Percentiles rank a stretch among this genome's conserved stretches.
These are phyloP conservation scores for Thermochaetoides thermophila DNA, from an alignment of 495 filamentous ascomycete genomes.

Conservation along the genomic window DNA sequence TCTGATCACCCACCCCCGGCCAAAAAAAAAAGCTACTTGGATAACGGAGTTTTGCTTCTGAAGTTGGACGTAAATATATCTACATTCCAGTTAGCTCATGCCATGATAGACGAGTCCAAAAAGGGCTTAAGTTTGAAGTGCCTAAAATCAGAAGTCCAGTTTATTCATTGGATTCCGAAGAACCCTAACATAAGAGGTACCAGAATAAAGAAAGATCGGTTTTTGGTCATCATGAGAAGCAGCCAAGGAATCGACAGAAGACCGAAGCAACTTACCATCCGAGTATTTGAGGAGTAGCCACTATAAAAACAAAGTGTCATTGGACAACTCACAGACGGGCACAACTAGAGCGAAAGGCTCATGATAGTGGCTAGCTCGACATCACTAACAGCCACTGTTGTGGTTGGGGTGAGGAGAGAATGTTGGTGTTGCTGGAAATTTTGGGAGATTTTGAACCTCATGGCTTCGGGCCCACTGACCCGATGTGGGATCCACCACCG, in stretches of 20 bases:
- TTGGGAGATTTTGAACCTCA: constrained; percentile 7
- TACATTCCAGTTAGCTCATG: constrained; percentile 10
- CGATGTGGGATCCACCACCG: background rate
- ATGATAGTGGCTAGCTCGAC: no score
- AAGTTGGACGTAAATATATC: no score
- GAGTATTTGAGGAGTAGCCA: no score
- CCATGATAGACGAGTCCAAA: background rate
- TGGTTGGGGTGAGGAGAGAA: constrained; percentile 1
- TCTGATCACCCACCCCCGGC: no score
- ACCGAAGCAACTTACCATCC: no score
- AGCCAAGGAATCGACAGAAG: constrained; percentile 3
- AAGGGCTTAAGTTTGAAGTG: constrained; percentile 2
- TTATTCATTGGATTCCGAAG: constrained; percentile 38
- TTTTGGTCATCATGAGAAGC: constrained; percentile 33
- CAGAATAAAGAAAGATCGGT: constrained; percentile 36
- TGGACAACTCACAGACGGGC: no score
- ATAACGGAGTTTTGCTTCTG: no score
- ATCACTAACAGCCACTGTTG: no score
- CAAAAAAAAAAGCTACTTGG: no score
- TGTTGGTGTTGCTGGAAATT: constrained; percentile 1
- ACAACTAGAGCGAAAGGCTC: no score
- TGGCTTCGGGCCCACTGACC: constrained; percentile 1
- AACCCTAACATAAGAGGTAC: constrained; percentile 51
- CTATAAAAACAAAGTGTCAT: no score
- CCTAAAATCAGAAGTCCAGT: constrained; percentile 42